These are phyloP conservation scores for Tolypocladium album DNA, from an alignment of 2,329 filamentous ascomycete genomes.

Conservation along the genomic window DNA sequence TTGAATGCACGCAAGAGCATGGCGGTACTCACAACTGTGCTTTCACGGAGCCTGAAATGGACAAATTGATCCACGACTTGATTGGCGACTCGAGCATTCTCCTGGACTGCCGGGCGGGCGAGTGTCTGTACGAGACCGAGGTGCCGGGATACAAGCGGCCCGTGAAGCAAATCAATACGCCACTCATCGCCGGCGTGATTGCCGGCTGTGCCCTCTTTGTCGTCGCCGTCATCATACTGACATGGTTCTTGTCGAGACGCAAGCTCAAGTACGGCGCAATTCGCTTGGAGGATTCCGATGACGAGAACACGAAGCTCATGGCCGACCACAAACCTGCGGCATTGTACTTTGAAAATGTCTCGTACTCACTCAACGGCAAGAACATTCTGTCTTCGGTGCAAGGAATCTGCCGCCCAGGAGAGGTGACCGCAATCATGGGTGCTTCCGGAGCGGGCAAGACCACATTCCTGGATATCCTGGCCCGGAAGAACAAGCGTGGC, in stretches of 20 bases:
- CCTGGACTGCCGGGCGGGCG: constrained; percentile 71
- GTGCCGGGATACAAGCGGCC: constrained; percentile 84
- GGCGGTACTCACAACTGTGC: constrained; percentile 57
- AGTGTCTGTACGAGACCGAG: constrained; percentile 88
- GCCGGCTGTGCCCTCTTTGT: constrained; percentile 77
- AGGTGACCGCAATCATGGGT: constrained; percentile 95
- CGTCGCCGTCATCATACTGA: constrained; percentile 69
- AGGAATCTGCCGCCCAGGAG: constrained; percentile 86
- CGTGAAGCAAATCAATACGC: constrained; percentile 92
- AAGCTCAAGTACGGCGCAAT: constrained; percentile 62
- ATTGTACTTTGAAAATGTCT: constrained; percentile 78
- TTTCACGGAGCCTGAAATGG: constrained; percentile 88
- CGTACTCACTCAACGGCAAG: constrained; percentile 79
- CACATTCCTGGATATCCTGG: constrained; percentile 90
- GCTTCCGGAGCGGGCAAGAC: constrained; percentile 97
- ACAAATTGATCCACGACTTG: constrained; percentile 74
- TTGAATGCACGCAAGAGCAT: constrained; percentile 59
- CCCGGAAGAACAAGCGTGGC: constrained; percentile 93
- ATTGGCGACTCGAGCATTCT: constrained; percentile 90
- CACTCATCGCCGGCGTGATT: constrained; percentile 88
- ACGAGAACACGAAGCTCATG: constrained; percentile 79
- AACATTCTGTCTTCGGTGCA: constrained; percentile 71
- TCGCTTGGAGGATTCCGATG: constrained; percentile 78
- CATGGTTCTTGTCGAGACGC: constrained; percentile 83
- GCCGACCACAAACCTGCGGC: constrained; percentile 84